Base-by-base conservation (phyloP, 805 yeast species). In the Candida arabinofermentans region DNA sequence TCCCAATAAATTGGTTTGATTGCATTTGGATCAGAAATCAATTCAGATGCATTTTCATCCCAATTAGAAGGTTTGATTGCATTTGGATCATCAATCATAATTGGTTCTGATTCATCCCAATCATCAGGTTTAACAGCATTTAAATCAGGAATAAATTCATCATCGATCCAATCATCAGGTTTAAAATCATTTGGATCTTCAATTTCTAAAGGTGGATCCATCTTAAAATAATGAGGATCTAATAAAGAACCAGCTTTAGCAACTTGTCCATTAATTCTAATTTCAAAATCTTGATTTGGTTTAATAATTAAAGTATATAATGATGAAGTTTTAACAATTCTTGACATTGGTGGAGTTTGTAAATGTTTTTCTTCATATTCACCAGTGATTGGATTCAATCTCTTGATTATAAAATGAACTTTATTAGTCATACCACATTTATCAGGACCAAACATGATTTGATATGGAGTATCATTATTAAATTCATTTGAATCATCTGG, bases 361-460 rank as follows among this genome's bases (percentile, higher is more conserved):
- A 86, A 69, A 52, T 81, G 85, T 61, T 86, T 83, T 64, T 86
- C 89, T 58, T 81, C 85, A 45, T 71, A 69, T 45, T 67, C 71
- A 5, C 79, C 81, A 21, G 79, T 70, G 21, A 55, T 46, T 34
- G 79, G 81, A 59, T 76, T 74, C 53, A 71, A 70, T 53, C 85
- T 74, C 43, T 72, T 75, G 45, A 88, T 55, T 42, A 88, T 85
- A 50, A 89, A 77, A 57, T 86, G 95, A 26, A 90, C 81, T 62
- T 80, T 84, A 66, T 88, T 86, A 34, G 83, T 74, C 40, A 79
- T 58, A 3, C 95, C 96, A 66, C 97, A 90, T 60, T 75, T 79
- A 64, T 90, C 97, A 34, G 97, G 97, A 17, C 97, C 97, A 67
- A 90, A 90, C 91, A 90, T 84, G 49, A 90, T 66, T 62, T 84